Conservation (phyloP, 1,284 basidiomycete species). For the Cutaneotrichosporon curvatum region DNA sequence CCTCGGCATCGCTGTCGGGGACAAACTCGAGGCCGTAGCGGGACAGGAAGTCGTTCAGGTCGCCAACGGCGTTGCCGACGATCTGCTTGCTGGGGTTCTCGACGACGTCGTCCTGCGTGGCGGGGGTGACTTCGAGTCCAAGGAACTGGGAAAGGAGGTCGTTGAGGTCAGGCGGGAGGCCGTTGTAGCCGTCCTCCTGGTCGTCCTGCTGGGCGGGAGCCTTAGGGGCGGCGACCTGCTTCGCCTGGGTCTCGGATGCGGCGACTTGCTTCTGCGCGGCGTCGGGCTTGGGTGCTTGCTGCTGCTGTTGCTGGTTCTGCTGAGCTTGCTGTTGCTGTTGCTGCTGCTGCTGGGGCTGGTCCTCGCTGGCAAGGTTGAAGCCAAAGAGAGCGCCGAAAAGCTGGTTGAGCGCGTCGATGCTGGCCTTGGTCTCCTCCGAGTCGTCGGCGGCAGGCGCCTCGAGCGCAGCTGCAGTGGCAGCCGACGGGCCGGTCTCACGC, state of each 20-base stretch:
- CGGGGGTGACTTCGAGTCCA: slow-evolving; percentile 32
- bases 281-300: neutral
- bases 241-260: neutral
- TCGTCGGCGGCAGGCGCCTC: slow-evolving; percentile 1
- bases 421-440: slow-evolving; percentile 4
- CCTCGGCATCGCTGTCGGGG: slow-evolving; percentile 20
- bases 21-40: slow-evolving; percentile 42
- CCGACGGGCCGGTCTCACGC: neutral
- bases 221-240: neutral
- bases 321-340: slow-evolving; percentile 3
- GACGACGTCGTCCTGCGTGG: slow-evolving; percentile 14
- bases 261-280: neutral
- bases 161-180: slow-evolving; percentile 35
- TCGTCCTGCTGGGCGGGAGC: neutral
- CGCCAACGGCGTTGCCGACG: slow-evolving; percentile 20
- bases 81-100: slow-evolving; percentile 4
- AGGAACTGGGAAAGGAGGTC: slow-evolving; percentile 37
- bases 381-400: slow-evolving; percentile 35
- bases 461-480: neutral
- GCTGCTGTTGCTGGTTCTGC: slow-evolving; percentile 1
- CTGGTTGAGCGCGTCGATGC: slow-evolving; percentile 28
- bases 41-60: slow-evolving; percentile 35
- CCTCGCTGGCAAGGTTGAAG: slow-evolving; percentile 21
- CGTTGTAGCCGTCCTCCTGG: slow-evolving; percentile 1
- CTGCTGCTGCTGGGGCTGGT: slow-evolving; percentile 11